A percentile compares a stretch with the other conserved stretches of the same genome.
Conservation (phyloP, 2,329 filamentous ascomycete genomes). For the Periconia sp. region DNA sequence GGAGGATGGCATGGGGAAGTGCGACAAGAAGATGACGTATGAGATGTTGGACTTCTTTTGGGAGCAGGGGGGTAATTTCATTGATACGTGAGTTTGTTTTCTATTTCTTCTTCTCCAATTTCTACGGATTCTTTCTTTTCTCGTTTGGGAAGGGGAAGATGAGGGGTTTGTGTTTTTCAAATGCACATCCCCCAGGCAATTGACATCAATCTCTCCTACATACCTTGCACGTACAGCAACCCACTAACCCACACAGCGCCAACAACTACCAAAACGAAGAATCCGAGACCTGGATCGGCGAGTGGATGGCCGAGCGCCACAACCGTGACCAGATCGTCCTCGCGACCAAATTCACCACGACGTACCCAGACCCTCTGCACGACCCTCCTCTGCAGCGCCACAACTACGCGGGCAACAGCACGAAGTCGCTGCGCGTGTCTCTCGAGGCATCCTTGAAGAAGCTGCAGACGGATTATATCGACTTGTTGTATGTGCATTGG, state of each 20-base stretch:
- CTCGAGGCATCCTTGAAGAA: conserved; percentile 45
- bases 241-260: no score
- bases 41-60: conserved; percentile 53
- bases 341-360: conserved; percentile 56
- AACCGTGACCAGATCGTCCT: conserved; percentile 56
- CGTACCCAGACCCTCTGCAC: conserved; percentile 23
- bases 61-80: conserved; percentile 54
- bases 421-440: conserved; percentile 42
- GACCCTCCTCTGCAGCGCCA: conserved; percentile 27
- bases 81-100: conserved; percentile 46
- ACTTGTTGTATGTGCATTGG: conserved; percentile 45
- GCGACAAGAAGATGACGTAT: conserved; percentile 49
- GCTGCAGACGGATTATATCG: conserved; percentile 46
- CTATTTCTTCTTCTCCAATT: no score
- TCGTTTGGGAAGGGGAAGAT: not conserved
- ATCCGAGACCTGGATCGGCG: conserved; percentile 53
- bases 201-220: no score
- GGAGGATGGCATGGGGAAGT: conserved; percentile 45
- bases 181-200: not conserved
- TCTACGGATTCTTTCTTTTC: not conserved
- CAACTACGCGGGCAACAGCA: conserved; percentile 49
- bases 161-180: conserved; percentile 13
- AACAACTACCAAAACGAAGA: conserved; percentile 53
- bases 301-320: conserved; percentile 52
- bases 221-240: no score